A percentile compares a stretch with the other conserved stretches of the same genome.
Evolutionary conservation across 352 stramenopile species (phyloP).

Genomic region (Phytophthora rubi): DNA sequence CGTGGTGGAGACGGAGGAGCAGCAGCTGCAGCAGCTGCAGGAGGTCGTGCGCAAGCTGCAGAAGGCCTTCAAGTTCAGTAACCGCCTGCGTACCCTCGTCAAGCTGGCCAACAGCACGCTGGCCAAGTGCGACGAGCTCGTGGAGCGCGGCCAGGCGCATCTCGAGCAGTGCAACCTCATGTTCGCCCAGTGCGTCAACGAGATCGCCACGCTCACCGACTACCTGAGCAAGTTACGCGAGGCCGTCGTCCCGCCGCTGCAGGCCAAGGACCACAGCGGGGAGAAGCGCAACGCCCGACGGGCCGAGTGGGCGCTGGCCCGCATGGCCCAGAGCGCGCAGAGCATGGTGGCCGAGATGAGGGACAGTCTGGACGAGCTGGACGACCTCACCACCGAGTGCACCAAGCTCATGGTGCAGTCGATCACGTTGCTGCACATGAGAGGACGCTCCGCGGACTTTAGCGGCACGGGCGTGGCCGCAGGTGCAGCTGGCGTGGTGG

Average conservation of each 20-base stretch:
- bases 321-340: slow-evolving; percentile 75
- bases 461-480: slow-evolving; percentile 85
- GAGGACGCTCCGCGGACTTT: slow-evolving; percentile 80
- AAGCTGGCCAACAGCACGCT: slow-evolving; percentile 77
- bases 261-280: slow-evolving; percentile 69
- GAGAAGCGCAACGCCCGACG: slow-evolving; percentile 75
- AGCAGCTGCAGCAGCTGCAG: slow-evolving; percentile 70
- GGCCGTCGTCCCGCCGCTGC: slow-evolving; percentile 56
- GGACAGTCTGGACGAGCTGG: slow-evolving; percentile 77
- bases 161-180: slow-evolving; percentile 84
- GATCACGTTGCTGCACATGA: slow-evolving; percentile 88
- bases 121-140: slow-evolving; percentile 69
- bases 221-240: slow-evolving; percentile 81
- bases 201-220: slow-evolving; percentile 77
- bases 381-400: slow-evolving; percentile 82
- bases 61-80: slow-evolving; percentile 87
- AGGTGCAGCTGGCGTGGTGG: slow-evolving; percentile 80
- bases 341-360: slow-evolving; percentile 76
- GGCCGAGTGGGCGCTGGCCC: slow-evolving; percentile 76
- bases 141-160: slow-evolving; percentile 72
- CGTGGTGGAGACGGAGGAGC: slow-evolving; percentile 80
- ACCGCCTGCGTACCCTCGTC: slow-evolving; percentile 64
- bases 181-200: slow-evolving; percentile 81
- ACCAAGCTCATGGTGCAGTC: slow-evolving; percentile 88
- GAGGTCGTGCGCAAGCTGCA: slow-evolving; percentile 68